Evolutionary conservation across 306 rosid genomes (phyloP), one percentile per base, ranked within the genome.

Genomic region (Prinsepia uniflora): DNA sequence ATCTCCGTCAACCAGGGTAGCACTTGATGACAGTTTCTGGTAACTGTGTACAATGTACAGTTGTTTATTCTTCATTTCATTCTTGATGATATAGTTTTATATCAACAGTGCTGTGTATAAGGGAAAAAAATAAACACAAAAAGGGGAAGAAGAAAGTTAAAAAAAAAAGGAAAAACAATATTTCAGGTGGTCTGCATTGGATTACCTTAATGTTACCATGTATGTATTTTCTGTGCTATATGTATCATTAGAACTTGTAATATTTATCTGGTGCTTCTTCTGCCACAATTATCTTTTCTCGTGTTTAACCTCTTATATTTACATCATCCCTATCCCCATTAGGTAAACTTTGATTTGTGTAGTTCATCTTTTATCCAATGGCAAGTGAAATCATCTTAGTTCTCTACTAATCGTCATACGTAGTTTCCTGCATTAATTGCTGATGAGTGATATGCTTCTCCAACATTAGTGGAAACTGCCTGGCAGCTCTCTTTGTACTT

Each of bases 1-100:
- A 42, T 79, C 92, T 18, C 65, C 92, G 18, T 70, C 82, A 41
- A 81, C 84, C 58, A 58, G n/a, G 42, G 45, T 81, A 14, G 71
- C 80, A 36, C 79, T 72, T 41, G 96, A 91, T 70, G 97, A 89
- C 65, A 74, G 58, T 70, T 89, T 87, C 89, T 89, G 97, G 96
- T 94, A 84, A 86, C 72, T 71, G 43, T 20, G 63, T 49, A 65
- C 82, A 84, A 76, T 90, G 96, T 90, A 89, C 92, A 86, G 84
- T 80, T 69, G 72, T 73, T 82, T 79, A 78, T 63, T 75, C 81
- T 79, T 76, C 81, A 77, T 84, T 42, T 71, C 86, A 87, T 90
- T 92, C 83, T 84, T 86, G 85, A 73, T 82, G 84, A 84, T 78
- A 68, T 83, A 83, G 86, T 63, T 84, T 76, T 84, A 86, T 74